Base-by-base conservation (phyloP, 2,329 filamentous ascomycete genomes). In the Colletotrichum spinosum region DNA sequence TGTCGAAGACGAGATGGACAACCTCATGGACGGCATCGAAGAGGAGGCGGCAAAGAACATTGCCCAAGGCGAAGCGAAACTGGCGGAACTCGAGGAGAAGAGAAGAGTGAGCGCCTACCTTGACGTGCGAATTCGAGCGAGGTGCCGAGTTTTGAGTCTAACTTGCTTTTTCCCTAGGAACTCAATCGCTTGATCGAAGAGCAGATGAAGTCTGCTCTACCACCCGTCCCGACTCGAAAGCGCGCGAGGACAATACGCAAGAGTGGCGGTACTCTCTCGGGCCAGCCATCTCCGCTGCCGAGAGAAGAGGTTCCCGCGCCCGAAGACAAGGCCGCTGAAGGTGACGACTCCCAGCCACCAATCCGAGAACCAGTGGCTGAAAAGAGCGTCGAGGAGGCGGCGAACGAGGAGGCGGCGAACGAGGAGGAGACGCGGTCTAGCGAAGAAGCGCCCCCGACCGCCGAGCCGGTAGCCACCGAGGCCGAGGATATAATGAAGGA, bases 181-280 rank as follows among this genome's bases (percentile, higher is more conserved):
- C 73, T 82, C 62, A 81, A 81, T 56, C 78, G 74, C 17, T 71
- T 76, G 45, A 79, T 82, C 44, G 80, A 82, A 39, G 79, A 81
- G 60, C 74, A 80, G 63, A 69, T 82, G 38, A 73, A 74, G 56
- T 55, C 68, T 17, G 72, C 78, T 3, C 55, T 80, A 44, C 76
- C 77, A 1, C 53, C 72, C 2, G 53, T 71, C 1, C 74, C 74
- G 11, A 70, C 69, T 7, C 67, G 67, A 15, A 67, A 60, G 46
- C 55, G 67, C 7, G 65, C 67, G 35, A 52, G 62, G 35, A 65
- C 62, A 15, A 25, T 48, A 15, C 62, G 62, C 12, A 56, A 41
- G 13, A 34, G 10, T 7, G 57, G 58, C 2, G 48, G 46, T 4
- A 55, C n/a, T 2, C 15, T 45, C n/a, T 62, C 52, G 3, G 52